phyloP scores from a whole-genome alignment of 208 protist genomes.

The Leishmania aethiopica region DNA sequence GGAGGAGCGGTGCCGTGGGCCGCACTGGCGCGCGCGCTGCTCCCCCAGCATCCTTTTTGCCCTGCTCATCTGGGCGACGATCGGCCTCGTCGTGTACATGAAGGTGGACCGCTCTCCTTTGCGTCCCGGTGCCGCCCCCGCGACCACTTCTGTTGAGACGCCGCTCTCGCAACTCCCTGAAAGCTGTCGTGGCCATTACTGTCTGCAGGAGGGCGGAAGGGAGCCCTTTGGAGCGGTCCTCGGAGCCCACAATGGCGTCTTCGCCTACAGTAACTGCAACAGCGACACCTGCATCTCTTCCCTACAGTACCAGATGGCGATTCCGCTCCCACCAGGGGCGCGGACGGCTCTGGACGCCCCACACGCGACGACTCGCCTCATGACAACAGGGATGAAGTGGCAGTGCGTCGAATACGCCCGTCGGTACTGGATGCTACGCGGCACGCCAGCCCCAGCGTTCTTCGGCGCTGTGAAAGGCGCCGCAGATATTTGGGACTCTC shows the following conservation, averaged over 20 bases:
- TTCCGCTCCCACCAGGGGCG: conserved; percentile 11
- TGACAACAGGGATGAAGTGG: conserved; percentile 74
- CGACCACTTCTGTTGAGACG: neutral
- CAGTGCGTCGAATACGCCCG: conserved; percentile 90
- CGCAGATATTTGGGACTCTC: conserved; percentile 70
- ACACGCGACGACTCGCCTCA: conserved; percentile 11
- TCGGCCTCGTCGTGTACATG: conserved; percentile 22
- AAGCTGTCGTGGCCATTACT: conserved; percentile 19
- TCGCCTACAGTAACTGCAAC: conserved; percentile 79
- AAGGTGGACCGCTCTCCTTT: neutral
- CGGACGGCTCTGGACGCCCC: neutral
- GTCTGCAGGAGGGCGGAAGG: conserved; percentile 20
- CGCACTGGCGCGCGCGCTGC: conserved; percentile 16
- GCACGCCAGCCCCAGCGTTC: conserved; percentile 41
- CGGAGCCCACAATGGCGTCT: conserved; percentile 48
- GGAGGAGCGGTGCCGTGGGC: neutral
- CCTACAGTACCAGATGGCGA: conserved; percentile 22
- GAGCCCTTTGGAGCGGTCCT: conserved; percentile 61
- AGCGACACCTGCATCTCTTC: conserved; percentile 37
- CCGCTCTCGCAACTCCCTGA: conserved; percentile 7
- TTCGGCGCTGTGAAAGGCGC: conserved; percentile 70
- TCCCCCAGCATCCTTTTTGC: conserved; percentile 18
- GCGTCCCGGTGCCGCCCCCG: too few relatives aligned
- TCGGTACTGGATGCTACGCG: conserved; percentile 86
- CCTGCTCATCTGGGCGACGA: conserved; percentile 24